These are phyloP conservation scores for Gremmenia infestans DNA, from an alignment of 2,329 filamentous ascomycete species.

Conservation along the genomic window DNA sequence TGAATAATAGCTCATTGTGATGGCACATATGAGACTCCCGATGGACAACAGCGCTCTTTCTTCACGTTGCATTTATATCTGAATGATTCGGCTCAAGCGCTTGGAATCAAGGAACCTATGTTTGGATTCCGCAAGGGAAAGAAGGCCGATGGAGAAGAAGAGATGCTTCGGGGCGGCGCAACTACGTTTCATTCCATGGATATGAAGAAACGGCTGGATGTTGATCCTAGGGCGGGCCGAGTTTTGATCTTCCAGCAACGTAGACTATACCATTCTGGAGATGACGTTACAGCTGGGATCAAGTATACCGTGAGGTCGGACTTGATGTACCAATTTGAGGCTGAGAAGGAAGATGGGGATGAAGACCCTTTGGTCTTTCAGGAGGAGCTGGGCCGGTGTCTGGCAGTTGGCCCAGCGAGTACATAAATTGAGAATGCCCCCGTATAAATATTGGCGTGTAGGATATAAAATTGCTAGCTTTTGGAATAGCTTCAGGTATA, in stretches of 20 bases:
- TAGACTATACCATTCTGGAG: constrained; percentile 48
- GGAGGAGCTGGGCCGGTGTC: not conserved
- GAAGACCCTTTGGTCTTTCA: not conserved
- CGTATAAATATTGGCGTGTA: too few species aligned
- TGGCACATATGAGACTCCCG: constrained; percentile 46
- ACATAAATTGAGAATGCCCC: too few species aligned
- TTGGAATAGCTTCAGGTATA: too few species aligned
- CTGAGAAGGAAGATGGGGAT: not conserved
- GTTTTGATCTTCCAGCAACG: constrained; percentile 56
- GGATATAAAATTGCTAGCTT: too few species aligned
- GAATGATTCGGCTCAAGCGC: constrained; percentile 43
- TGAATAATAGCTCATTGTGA: constrained; percentile 57
- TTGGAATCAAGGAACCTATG: constrained; percentile 23
- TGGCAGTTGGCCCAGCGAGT: too few species aligned
- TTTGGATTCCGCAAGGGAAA: not conserved
- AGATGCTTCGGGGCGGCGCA: constrained; percentile 42
- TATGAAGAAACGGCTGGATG: constrained; percentile 41
- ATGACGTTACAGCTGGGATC: constrained; percentile 43
- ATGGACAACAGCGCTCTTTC: constrained; percentile 28
- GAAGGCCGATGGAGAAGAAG: not conserved
- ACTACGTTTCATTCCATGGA: constrained; percentile 49
- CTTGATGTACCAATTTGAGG: constrained; percentile 42
- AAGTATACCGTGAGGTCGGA: constrained; percentile 56
- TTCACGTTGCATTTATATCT: constrained; percentile 55
- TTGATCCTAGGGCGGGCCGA: constrained; percentile 52